A percentile compares a stretch with the other conserved stretches of the same genome.
Conservation (phyloP, 2,329 filamentous ascomycete genomes). For the Colletotrichum costaricense region DNA sequence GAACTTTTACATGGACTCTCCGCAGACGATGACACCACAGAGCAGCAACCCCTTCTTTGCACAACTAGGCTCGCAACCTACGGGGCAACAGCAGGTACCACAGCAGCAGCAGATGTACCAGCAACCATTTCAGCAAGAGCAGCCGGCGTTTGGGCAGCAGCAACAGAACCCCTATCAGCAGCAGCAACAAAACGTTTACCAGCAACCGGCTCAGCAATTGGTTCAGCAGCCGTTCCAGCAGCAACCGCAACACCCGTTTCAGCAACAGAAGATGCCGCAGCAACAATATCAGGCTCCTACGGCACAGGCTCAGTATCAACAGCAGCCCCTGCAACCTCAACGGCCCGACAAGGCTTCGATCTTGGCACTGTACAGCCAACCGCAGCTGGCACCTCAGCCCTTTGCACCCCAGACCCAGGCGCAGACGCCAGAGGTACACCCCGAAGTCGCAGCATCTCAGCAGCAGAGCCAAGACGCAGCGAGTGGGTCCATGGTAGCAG, state of each 20-base stretch:
- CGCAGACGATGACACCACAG: slow-evolving; percentile 40
- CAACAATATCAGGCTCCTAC: slow-evolving; percentile 43
- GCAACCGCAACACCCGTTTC: slow-evolving; percentile 40
- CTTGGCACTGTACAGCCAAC: slow-evolving; percentile 78
- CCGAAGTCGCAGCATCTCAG: slow-evolving; percentile 32
- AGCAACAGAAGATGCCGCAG: slow-evolving; percentile 39
- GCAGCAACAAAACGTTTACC: slow-evolving; percentile 38
- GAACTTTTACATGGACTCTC: slow-evolving; percentile 48
- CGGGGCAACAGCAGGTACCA: slow-evolving; percentile 37
- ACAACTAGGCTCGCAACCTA: slow-evolving; percentile 33
- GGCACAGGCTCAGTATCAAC: slow-evolving; percentile 41
- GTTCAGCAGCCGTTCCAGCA: slow-evolving; percentile 41
- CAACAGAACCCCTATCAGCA: slow-evolving; percentile 36
- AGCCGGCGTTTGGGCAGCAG: slow-evolving; percentile 40
- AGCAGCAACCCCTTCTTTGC: slow-evolving; percentile 46
- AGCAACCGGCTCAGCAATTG: slow-evolving; percentile 42
- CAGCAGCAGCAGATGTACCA: slow-evolving; percentile 38
- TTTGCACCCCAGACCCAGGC: slow-evolving; percentile 42
- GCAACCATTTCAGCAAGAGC: slow-evolving; percentile 38
- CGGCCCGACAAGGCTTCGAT: slow-evolving; percentile 79
- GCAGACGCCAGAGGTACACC: slow-evolving; percentile 35
- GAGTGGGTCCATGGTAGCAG: slow-evolving; percentile 40
- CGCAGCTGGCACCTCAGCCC: slow-evolving; percentile 60
- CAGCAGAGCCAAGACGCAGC: slow-evolving; percentile 10
- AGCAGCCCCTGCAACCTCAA: slow-evolving; percentile 47